Conservation (phyloP, 78 protist species). For the Dictyostelium intermedium region DNA sequence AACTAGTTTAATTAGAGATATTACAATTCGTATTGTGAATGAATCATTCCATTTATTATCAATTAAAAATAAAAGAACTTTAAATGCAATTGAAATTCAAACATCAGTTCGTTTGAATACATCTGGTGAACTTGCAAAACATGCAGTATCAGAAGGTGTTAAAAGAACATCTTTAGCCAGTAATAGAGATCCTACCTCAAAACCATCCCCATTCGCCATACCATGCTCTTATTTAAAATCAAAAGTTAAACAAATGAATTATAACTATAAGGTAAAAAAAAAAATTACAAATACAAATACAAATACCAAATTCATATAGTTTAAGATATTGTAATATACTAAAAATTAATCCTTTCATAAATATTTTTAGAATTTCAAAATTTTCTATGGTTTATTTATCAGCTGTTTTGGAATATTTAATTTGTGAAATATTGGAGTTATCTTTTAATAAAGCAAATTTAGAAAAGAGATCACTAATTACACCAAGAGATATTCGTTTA, state of each 20-base stretch:
- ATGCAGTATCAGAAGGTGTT: background rate
- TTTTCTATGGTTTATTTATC: background rate
- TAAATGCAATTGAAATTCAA: background rate
- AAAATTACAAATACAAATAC: too few species aligned
- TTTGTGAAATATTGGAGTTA: conserved; percentile 8
- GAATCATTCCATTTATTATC: background rate
- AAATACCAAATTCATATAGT: too few species aligned
- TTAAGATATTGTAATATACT: too few species aligned
- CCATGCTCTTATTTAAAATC: background rate
- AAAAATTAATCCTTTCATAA: too few species aligned
- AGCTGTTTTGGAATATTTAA: conserved; percentile 7
- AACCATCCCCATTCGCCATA: background rate
- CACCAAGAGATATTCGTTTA: background rate
- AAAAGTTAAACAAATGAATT: background rate
- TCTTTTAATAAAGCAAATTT: background rate
- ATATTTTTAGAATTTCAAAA: background rate
- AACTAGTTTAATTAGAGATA: background rate
- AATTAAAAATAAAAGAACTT: background rate
- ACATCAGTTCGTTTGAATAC: background rate
- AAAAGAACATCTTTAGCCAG: too few species aligned
- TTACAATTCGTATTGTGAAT: background rate
- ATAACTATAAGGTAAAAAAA: background rate
- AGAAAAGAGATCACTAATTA: background rate
- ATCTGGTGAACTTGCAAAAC: background rate
- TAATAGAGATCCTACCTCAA: too few species aligned